Conservation (phyloP, 2,329 filamentous ascomycete genomes). For the Aureobasidium zeae region DNA sequence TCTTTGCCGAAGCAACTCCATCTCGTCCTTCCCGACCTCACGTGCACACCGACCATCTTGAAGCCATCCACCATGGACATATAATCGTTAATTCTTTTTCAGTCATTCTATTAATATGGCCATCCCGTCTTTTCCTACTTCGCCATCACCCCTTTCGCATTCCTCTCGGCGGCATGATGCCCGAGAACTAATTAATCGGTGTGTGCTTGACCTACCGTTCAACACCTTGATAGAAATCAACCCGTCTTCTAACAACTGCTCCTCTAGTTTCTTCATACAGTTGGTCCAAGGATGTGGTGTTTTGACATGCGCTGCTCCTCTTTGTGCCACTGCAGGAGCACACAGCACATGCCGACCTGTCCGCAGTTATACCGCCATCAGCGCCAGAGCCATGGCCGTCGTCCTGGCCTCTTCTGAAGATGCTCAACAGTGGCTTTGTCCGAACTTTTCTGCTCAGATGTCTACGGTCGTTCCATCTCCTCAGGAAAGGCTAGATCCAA, state of each 20-base stretch:
- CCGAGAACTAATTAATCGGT: constrained; percentile 11
- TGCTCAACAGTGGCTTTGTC: constrained; percentile 59
- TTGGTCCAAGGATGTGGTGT: constrained; percentile 67
- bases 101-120: constrained; percentile 5
- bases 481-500: constrained; percentile 36
- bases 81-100: background rate
- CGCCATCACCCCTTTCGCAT: background rate
- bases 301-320: constrained; percentile 56
- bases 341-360: constrained; percentile 57
- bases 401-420: constrained; percentile 69
- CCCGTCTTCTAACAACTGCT: background rate
- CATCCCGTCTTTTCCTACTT: background rate
- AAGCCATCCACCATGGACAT: background rate
- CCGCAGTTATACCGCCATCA: constrained; percentile 67
- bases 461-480: background rate
- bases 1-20: background rate
- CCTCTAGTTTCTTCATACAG: constrained; percentile 61
- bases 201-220: no score
- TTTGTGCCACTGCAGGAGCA: constrained; percentile 68
- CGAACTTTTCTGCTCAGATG: constrained; percentile 27
- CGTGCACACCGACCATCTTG: constrained; percentile 6
- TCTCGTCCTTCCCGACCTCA: background rate
- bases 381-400: constrained; percentile 68
- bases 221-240: background rate
- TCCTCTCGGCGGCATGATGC: background rate